Conservation (phyloP, 495 filamentous ascomycete genomes). For the Eremomyces bilateralis region DNA sequence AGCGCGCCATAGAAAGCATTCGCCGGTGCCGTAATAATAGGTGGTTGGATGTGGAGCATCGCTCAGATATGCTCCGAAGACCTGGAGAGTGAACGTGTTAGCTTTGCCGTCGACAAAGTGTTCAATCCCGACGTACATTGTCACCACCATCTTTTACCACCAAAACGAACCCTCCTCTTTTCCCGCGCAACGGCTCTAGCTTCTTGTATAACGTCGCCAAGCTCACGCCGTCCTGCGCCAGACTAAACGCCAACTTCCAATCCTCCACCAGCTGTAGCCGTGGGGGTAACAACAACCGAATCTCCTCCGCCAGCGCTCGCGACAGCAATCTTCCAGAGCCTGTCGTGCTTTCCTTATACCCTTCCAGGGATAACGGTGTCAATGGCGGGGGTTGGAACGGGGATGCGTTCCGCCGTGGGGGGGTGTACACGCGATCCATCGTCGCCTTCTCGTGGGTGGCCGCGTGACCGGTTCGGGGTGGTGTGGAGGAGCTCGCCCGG, state of each 20-base stretch:
- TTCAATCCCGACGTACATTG: slow-evolving; percentile 33
- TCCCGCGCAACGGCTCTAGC: slow-evolving; percentile 38
- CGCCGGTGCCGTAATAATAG: slow-evolving; percentile 86
- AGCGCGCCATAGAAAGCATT: slow-evolving; percentile 95
- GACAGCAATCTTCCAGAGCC: slow-evolving; percentile 30
- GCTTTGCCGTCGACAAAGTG: background rate
- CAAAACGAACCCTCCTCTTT: slow-evolving; percentile 65
- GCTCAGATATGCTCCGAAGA: slow-evolving; percentile 89
- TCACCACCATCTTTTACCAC: slow-evolving; percentile 57
- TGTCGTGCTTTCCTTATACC: slow-evolving; percentile 14
- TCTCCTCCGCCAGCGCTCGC: slow-evolving; percentile 69
- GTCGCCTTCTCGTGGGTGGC: slow-evolving; percentile 3
- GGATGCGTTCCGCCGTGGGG: slow-evolving; percentile 16
- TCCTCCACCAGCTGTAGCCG: slow-evolving; percentile 68
- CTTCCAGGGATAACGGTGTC: slow-evolving; percentile 17
- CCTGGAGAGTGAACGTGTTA: slow-evolving; percentile 19
- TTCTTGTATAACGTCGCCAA: slow-evolving; percentile 70
- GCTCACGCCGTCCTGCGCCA: slow-evolving; percentile 84
- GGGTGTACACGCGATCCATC: slow-evolving; percentile 16
- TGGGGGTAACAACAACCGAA: slow-evolving; percentile 68
- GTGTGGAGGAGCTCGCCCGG: too few species aligned
- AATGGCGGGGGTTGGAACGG: slow-evolving; percentile 27
- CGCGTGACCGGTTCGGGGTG: slow-evolving; percentile 1
- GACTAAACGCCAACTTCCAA: slow-evolving; percentile 70
- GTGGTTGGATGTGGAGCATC: slow-evolving; percentile 58